These are phyloP conservation scores for Sarocladium strictum DNA, from an alignment of 2,329 filamentous ascomycete genomes.

Conservation along the genomic window DNA sequence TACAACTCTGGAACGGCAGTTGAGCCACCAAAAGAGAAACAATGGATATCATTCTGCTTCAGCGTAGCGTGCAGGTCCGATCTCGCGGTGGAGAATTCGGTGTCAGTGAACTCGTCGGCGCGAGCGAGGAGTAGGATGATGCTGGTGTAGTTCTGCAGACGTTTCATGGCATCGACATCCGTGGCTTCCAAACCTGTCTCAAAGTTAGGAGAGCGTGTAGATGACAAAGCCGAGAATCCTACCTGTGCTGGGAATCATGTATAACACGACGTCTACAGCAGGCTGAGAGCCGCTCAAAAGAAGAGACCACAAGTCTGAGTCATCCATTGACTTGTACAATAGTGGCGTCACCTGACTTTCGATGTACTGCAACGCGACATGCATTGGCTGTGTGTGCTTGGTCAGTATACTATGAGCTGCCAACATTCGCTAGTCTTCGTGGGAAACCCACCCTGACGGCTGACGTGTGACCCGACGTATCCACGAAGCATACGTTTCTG, in stretches of 20 bases:
- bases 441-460: constrained; percentile 31
- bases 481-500: constrained; percentile 89
- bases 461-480: constrained; percentile 63
- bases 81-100: constrained; percentile 55
- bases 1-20: constrained; percentile 47
- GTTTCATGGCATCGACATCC: constrained; percentile 67
- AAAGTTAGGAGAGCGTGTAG: constrained; percentile 9
- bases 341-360: constrained; percentile 39
- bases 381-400: neutral
- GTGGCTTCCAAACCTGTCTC: constrained; percentile 23
- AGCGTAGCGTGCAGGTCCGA: constrained; percentile 51
- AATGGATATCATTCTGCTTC: constrained; percentile 49
- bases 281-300: constrained; percentile 77
- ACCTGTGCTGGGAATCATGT: constrained; percentile 67
- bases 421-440: constrained; percentile 32
- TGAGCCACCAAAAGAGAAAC: constrained; percentile 58
- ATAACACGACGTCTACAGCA: constrained; percentile 80
- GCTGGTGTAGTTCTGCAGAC: constrained; percentile 69
- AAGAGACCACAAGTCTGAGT: constrained; percentile 69
- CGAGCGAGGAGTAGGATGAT: constrained; percentile 78
- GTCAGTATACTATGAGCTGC: neutral
- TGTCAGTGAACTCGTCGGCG: constrained; percentile 59
- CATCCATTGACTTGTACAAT: constrained; percentile 50
- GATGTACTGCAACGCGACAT: constrained; percentile 58
- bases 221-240: constrained; percentile 24